Conservation (phyloP, 2,329 filamentous ascomycete genomes). For the Pezicula neosporulosa region DNA sequence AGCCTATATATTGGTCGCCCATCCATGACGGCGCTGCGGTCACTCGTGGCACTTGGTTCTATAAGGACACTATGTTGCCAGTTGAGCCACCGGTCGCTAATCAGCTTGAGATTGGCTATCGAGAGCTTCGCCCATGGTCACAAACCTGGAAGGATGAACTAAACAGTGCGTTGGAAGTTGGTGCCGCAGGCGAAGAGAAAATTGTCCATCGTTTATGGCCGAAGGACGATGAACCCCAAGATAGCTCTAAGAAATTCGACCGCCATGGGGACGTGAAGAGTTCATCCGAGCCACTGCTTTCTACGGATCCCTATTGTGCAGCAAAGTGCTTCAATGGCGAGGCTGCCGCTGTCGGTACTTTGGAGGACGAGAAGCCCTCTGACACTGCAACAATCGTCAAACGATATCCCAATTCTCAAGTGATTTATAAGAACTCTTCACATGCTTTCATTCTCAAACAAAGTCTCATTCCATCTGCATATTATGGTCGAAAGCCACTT, state of each 20-base stretch:
- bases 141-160: conserved; percentile 92
- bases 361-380: conserved; percentile 21
- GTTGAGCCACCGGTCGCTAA: conserved; percentile 85
- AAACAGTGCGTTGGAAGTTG: conserved; percentile 84
- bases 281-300: conserved; percentile 10
- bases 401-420: conserved; percentile 71
- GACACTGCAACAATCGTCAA: conserved; percentile 32
- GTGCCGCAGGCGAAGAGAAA: conserved; percentile 86
- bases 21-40: conserved; percentile 85
- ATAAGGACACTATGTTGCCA: conserved; percentile 90
- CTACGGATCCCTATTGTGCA: conserved; percentile 54
- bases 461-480: conserved; percentile 77
- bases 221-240: conserved; percentile 40
- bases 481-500: conserved; percentile 78
- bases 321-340: conserved; percentile 57
- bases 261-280: conserved; percentile 19
- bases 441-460: conserved; percentile 85
- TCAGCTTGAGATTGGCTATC: conserved; percentile 86
- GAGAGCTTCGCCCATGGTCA: conserved; percentile 82
- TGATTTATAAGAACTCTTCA: conserved; percentile 77
- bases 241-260: conserved; percentile 27
- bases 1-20: conserved; percentile 96
- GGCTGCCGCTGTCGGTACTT: conserved; percentile 51
- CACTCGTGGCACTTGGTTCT: conserved; percentile 91
- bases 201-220: conserved; percentile 80